These are phyloP conservation scores for Lentinula raphanica DNA, from an alignment of 768 basidiomycete species.

Conservation along the genomic window DNA sequence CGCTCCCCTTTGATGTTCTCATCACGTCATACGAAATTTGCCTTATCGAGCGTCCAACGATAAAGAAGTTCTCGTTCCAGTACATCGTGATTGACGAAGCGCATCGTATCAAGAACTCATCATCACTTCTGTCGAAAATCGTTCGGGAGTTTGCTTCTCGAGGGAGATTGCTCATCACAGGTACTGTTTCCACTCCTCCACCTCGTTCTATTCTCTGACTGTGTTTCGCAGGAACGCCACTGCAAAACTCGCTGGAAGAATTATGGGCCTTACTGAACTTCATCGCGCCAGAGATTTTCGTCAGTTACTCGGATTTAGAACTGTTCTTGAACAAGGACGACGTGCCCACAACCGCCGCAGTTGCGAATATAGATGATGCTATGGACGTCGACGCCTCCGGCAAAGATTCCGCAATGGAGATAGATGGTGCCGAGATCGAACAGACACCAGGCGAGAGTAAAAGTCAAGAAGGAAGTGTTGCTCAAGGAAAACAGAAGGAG, in stretches of 20 bases:
- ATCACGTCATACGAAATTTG: conserved; percentile 98
- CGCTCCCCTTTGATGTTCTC: conserved; percentile 69
- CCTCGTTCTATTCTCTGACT: not conserved
- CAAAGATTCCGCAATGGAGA: not conserved
- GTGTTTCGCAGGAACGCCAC: conserved; percentile 54
- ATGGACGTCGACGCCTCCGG: not conserved
- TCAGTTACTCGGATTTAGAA: conserved; percentile 86
- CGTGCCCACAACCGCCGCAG: not conserved
- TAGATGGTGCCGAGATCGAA: not conserved
- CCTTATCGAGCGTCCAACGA: conserved; percentile 85
- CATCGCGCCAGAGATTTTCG: conserved; percentile 95
- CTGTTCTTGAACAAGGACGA: conserved; percentile 91
- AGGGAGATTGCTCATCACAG: conserved; percentile 90
- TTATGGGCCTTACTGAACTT: conserved; percentile 90
- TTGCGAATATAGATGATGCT: conserved; percentile 21
- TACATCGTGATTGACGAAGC: conserved; percentile 99
- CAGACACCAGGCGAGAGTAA: not conserved
- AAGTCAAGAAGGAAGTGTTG: not conserved
- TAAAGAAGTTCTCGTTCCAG: conserved; percentile 95
- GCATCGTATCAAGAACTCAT: conserved; percentile 98
- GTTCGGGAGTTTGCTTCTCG: conserved; percentile 86
- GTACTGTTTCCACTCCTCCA: conserved; percentile 20
- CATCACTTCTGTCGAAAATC: conserved; percentile 92
- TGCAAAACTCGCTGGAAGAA: conserved; percentile 97
- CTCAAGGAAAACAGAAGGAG: not conserved